Evolutionary conservation across 2,329 filamentous ascomycete genomes (phyloP), one percentile per base, ranked within the genome.

Genomic region (Curvularia spicifera): DNA sequence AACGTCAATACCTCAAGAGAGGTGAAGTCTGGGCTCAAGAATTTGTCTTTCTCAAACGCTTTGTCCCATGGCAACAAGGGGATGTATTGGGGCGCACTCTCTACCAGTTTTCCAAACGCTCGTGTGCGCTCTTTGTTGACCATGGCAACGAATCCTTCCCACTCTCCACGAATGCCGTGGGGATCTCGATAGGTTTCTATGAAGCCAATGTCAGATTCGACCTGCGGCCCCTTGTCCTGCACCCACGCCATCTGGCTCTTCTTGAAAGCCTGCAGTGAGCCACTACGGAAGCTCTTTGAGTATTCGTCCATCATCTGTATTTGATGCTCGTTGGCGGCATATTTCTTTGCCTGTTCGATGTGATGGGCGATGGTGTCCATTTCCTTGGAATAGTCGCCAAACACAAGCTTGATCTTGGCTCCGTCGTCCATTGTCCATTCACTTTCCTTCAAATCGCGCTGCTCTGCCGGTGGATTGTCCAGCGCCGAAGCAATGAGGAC

Each of bases 21-120:
- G 0, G 95, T 98, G 73, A 99, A 99, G 76, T 99, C 95, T 0
- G 95, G 95, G 51, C 91, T 94, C 35, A 96, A 79, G 78, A 99
- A 99, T 71, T 90, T 93, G 81, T 97, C 93, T 78, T 98, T 98
- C 75, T 99, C 95, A 66, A 98, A 99, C 0, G 91, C 90, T 46
- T 86, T 85, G 35, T 83, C 81, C 95, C 95, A 99, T 0, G 95
- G 95, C 13, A 99, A 81, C 61, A 96, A 87, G 6, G 93, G 91
- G 51, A 99, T 97, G 73, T 97, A 88, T 45, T 82, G 82, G 10
- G 93, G 90, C 0, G 95, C 93, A 26, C 88, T 88, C 20, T 88
- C 84, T 4, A 98, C 95, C 1, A 98, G 85, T 66, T 90, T 89
- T 7, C 89, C 90, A 72, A 98, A 98, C 1, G 93, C 91, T 57